Evolutionary conservation across 257 asterid genomes (phyloP).

Genomic region (Salvia rosmarinus): DNA sequence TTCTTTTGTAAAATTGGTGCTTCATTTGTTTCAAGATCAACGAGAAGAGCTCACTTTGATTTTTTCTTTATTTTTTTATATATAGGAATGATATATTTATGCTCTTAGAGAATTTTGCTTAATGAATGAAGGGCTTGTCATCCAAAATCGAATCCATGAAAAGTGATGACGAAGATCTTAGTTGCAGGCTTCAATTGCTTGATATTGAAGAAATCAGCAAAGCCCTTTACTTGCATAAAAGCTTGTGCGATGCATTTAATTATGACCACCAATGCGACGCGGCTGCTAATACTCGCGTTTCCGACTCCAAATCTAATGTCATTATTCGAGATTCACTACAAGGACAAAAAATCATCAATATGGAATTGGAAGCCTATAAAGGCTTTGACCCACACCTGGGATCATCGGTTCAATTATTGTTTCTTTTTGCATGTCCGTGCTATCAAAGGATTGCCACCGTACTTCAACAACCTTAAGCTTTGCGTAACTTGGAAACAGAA

Average conservation of each 20-base stretch:
- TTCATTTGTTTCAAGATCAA: constrained; percentile 5
- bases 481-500: constrained; percentile 76
- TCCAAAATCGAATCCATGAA: constrained; percentile 35
- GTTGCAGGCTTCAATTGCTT: constrained; percentile 59
- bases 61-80: background rate
- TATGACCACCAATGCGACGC: constrained; percentile 31
- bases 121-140: constrained; percentile 36
- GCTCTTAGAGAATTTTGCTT: background rate
- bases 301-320: constrained; percentile 37
- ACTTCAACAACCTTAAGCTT: constrained; percentile 60
- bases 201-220: constrained; percentile 84
- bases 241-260: constrained; percentile 45
- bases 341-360: constrained; percentile 65
- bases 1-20: constrained; percentile 5
- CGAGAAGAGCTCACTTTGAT: constrained; percentile 1
- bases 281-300: constrained; percentile 34
- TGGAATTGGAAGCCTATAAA: constrained; percentile 91
- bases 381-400: constrained; percentile 61
- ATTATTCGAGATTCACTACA: constrained; percentile 41
- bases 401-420: constrained; percentile 62
- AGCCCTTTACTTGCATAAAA: constrained; percentile 70
- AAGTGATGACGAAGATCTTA: constrained; percentile 46
- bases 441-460: constrained; percentile 67
- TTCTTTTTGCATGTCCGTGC: constrained; percentile 82
- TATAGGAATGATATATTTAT: background rate